Base-by-base conservation (phyloP, 23 red algal species). In the Gracilaria gracilis region DNA sequence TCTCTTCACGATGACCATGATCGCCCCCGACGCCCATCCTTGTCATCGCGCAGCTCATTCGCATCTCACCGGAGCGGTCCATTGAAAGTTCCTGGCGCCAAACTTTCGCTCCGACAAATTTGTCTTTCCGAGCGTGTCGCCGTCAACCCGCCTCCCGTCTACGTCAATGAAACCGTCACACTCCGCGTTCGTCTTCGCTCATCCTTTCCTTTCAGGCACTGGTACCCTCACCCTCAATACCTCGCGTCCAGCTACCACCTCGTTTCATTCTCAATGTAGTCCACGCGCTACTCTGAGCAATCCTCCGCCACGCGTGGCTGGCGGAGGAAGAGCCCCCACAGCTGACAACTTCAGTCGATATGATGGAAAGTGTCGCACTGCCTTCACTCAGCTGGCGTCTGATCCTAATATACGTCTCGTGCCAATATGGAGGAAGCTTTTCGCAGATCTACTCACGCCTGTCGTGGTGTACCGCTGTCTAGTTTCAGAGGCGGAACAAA, bases 371-470 rank as follows among this genome's bases (percentile, higher is more conserved):
- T 55, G 48, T 32, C 59, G 33, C 13, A 8, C 24, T 32, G 46
- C 34, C n/a, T 92, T 92, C 27, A 76, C 29, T 38, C 19, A 31
- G 5, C 84, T 94, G 2, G 92, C 92, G 4, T 95, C 93, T 36
- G 86, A 83, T 21, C 93, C 93, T 16, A 82, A 49, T 57, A 88
- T 96, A 9, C 88, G 89, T 58, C 64, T 99, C 70, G 90, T 99
- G 25, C 97, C 94, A 15, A 46, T 99, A 28, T 95, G 89, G 81
- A 35, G 92, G 38, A 91, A 91, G 58, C 53, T 99, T 53, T 96
- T 99, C 47, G 64, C 94, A 0, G 97, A 99, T 82, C 85, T 81
- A 28, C 74, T 99, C 44, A 99, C 97, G 17, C 91, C 97, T n/a
- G 97, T 99, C 34, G 38, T 85, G 24, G 89, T 90, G 14, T 99